Conservation (phyloP, 1,139 yeast species). For the Zygoascus sp. region DNA sequence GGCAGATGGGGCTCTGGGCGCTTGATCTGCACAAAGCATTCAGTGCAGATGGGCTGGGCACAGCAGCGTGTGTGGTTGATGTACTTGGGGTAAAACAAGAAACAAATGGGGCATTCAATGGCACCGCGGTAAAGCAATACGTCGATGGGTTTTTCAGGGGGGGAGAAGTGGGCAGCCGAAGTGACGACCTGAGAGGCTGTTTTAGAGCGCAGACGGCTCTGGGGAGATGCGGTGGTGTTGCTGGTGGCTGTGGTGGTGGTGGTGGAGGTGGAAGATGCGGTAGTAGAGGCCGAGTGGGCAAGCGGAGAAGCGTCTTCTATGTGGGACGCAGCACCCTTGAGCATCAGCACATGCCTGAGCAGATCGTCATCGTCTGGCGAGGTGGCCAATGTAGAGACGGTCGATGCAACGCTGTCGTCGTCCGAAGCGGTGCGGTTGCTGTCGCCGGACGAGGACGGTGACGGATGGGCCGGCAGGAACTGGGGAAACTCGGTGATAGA, state of each 20-base stretch:
- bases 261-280: neutral
- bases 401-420: constrained; percentile 3
- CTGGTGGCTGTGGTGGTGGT: neutral
- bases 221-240: neutral
- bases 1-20: constrained; percentile 95
- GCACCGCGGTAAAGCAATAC: constrained; percentile 57
- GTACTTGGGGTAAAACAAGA: constrained; percentile 74
- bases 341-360: constrained; percentile 4
- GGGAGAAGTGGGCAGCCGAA: neutral
- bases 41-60: constrained; percentile 88
- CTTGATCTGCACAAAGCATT: constrained; percentile 94
- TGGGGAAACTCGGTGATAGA: constrained; percentile 5
- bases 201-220: constrained; percentile 15
- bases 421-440: constrained; percentile 8
- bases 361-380: constrained; percentile 10
- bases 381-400: constrained; percentile 9
- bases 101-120: constrained; percentile 91
- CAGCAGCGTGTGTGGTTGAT: constrained; percentile 87
- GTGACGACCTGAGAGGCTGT: constrained; percentile 16
- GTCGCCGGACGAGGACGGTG: constrained; percentile 2
- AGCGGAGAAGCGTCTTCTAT: constrained; percentile 7
- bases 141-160: constrained; percentile 27
- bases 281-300: neutral
- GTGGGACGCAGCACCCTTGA: constrained; percentile 11
- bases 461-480: constrained; percentile 3